phyloP scores from a whole-genome alignment of 768 basidiomycete species.

The Tubosaeta brunneosetosa region DNA sequence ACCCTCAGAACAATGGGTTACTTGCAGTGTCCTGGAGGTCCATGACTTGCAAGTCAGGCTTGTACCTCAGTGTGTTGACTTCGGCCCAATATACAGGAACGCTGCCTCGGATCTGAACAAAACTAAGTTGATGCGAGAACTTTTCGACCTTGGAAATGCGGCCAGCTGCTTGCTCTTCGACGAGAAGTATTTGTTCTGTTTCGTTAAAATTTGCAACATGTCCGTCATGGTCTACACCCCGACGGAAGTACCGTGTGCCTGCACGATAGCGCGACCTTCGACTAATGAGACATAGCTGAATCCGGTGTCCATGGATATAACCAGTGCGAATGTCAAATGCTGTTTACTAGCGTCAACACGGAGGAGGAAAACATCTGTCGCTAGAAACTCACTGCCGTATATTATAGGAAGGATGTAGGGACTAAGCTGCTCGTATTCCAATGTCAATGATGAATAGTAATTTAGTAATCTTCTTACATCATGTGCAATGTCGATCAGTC shows the following conservation, averaged over 20 bases:
- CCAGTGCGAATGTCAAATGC: constrained; percentile 82
- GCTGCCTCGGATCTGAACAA: constrained; percentile 91
- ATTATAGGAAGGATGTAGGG: constrained; percentile 88
- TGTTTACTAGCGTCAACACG: constrained; percentile 29
- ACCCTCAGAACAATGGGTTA: constrained; percentile 4
- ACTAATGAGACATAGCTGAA: constrained; percentile 86
- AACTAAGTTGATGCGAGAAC: constrained; percentile 65
- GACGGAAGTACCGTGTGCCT: constrained; percentile 94
- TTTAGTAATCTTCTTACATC: constrained; percentile 49
- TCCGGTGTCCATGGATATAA: constrained; percentile 68
- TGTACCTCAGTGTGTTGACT: constrained; percentile 91
- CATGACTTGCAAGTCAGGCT: constrained; percentile 96
- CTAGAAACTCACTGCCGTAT: constrained; percentile 77
- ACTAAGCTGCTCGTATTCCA: constrained; percentile 53
- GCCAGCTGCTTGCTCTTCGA: constrained; percentile 53
- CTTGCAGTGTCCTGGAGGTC: constrained; percentile 81
- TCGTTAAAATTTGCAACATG: constrained; percentile 98
- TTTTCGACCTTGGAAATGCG: constrained; percentile 40
- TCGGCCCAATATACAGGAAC: constrained; percentile 96
- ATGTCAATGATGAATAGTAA: constrained; percentile 6
- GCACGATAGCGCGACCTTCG: constrained; percentile 92
- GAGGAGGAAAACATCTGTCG: background rate
- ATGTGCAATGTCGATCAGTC: constrained; percentile 56
- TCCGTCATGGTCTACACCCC: constrained; percentile 85
- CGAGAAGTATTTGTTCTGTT: constrained; percentile 88